Base-by-base conservation (phyloP, 1,139 yeast genomes). In the Debaryomyces sp. region DNA sequence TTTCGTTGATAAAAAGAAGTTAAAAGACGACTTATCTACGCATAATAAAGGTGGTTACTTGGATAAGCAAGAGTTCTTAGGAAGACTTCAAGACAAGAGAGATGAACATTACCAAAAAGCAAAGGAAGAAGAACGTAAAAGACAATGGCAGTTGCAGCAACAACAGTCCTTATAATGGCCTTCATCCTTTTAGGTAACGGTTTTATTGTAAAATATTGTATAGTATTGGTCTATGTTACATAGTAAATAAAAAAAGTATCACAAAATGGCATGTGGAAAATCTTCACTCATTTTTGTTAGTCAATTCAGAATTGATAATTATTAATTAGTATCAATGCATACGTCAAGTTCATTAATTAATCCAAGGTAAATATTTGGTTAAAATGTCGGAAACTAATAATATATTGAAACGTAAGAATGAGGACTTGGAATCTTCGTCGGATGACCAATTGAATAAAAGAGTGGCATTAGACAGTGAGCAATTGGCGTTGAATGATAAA, bases 1-100 rank as follows among this genome's bases (percentile, higher is more conserved):
- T 51, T 92, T 89, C 70, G 97, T 95, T 18, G 98, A 94, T 67
- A 78, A 86, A 57, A 84, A 86, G 54, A 91, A 92, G 51, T 84
- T 95, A 49, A 78, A 81, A 47, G 97, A 90, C 55, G 99, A 94
- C 55, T 78, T 94, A 63, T 79, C 78, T 48, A 78, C 82, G 49
- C 88, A 87, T 62, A 92, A 91, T 65, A 84, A 81, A 66, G 88
- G 81, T 45, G 99, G 99, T 12, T 94, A 85, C 68, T 73, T 95
- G 62, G 96, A 90, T 55, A 90, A 84, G 63, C 98, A 94, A 64
- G 97, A 89, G 58, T 94, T 95, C 77, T 75, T 94, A 63, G 79
- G 81, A 43, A 77, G 96, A 52, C 89, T 91, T 34, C 92, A 89
- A 54, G 73, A 75, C 42, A 82, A 84, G 54, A 74, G 84, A 52